Conservation (phyloP, 768 basidiomycete genomes). For the Collybiopsis confluens region DNA sequence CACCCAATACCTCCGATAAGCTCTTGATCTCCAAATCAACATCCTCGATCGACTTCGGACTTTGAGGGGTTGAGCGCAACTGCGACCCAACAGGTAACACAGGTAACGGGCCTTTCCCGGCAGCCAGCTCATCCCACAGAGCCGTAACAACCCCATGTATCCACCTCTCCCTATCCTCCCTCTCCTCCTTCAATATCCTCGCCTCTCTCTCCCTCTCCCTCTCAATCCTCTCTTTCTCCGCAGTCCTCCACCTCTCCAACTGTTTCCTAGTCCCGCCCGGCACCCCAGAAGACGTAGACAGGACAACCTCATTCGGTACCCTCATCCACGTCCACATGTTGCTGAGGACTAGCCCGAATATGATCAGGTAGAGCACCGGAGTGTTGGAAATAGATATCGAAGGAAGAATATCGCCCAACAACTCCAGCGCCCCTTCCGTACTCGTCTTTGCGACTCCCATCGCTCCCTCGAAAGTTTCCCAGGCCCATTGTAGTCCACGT, state of each 20-base stretch:
- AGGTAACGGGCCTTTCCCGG: conserved; percentile 29
- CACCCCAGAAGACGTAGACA: conserved; percentile 10
- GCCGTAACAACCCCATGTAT: conserved; percentile 67
- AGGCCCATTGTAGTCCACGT: conserved; percentile 79
- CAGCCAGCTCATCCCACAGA: conserved; percentile 68
- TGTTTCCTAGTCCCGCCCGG: not conserved
- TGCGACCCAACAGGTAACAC: conserved; percentile 9
- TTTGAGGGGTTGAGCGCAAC: conserved; percentile 7
- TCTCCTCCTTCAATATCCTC: too few relatives aligned
- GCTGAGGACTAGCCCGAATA: conserved; percentile 67
- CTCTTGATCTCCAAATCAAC: conserved; percentile 35
- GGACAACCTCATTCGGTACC: conserved; percentile 19
- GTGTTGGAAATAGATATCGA: conserved; percentile 56
- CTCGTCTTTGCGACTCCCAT: conserved; percentile 67
- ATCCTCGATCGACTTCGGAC: conserved; percentile 8
- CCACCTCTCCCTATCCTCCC: conserved; percentile 71
- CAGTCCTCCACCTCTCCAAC: conserved; percentile 36
- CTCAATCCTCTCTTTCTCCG: conserved; percentile 37
- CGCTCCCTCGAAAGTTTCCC: conserved; percentile 80
- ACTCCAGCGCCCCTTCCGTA: conserved; percentile 68
- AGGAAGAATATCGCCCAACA: conserved; percentile 62
- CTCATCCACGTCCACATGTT: conserved; percentile 67
- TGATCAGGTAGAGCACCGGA: conserved; percentile 69
- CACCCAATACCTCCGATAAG: conserved; percentile 48
- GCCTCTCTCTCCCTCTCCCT: too few relatives aligned